Base-by-base conservation (phyloP, 2,329 filamentous ascomycete species). In the Cercospora brassicicola region DNA sequence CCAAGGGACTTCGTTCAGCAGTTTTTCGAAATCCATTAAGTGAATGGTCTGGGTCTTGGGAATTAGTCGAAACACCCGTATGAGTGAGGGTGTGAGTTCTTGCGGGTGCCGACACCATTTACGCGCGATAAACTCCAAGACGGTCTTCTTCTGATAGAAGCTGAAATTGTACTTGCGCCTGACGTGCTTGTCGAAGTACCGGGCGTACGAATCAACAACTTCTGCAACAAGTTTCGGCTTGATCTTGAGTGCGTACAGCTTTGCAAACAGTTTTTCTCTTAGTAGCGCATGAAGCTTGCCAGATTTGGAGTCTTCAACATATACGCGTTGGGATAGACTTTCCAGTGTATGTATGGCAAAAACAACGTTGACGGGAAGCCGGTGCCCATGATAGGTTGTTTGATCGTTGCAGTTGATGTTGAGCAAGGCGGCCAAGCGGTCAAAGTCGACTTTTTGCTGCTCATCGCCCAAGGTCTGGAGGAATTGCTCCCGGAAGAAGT, bases 331-430 rank as follows among this genome's bases (percentile, higher is more conserved):
- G 28, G 59, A 66, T 1, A 70, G 28, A 2, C 30, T 20, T 20
- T 61, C 18, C 30, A 70, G 33, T 20, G 61, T 39, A 53, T 55
- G 23, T 20, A 70, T 51, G 13, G 60, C 42, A 33, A 70, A 70
- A 5, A 57, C 51, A 6, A 57, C 42, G 48, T 70, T 66, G 26
- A 57, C 48, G 7, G 66, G 33, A 26, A 67, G 23, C 15, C 36
- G 30, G 13, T 56, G 53, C 30, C 51, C 59, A 9, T 55, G 48
- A n/a, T 60, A 63, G 11, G 9, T 13, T 10, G 31, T 20, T 3
- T 26, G 20, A 10, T 56, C 67, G 18, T 30, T 45, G 30, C 64
- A 63, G 9, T 61, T 53, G 13, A 63, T 4, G 13, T 11, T 23
- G n/a, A 69, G 23, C 28, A 69, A 60, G 36, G 36, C 36, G 6